A percentile compares a stretch with the other conserved stretches of the same genome.
Conservation (phyloP, 805 yeast genomes). For the Candida tammaniensis region DNA sequence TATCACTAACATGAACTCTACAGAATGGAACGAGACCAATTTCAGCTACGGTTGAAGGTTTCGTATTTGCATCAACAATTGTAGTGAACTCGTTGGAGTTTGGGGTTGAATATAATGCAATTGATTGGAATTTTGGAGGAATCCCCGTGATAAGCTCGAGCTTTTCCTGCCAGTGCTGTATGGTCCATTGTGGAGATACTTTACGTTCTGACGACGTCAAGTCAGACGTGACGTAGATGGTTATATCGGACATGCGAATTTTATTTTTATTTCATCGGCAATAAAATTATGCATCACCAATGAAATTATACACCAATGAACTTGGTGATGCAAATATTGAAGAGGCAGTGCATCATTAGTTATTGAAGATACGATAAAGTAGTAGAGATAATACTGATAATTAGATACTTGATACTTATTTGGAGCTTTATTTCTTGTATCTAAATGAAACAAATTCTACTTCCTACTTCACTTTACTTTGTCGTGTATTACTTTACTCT, state of each 20-base stretch:
- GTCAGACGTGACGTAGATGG: conserved; percentile 58
- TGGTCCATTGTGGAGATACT: conserved; percentile 59
- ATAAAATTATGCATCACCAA: too few relatives aligned
- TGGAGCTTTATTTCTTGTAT: too few relatives aligned
- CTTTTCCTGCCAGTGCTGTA: conserved; percentile 49
- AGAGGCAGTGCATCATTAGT: too few relatives aligned
- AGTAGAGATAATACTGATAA: too few relatives aligned
- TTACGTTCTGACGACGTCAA: conserved; percentile 70
- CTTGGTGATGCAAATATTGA: too few relatives aligned
- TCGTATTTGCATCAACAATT: conserved; percentile 1
- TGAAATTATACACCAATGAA: too few relatives aligned
- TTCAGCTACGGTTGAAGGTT: conserved; percentile 16
- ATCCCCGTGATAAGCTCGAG: conserved; percentile 76
- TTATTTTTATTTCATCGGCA: too few relatives aligned
- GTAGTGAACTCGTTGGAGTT: conserved; percentile 34
- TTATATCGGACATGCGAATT: conserved; percentile 46
- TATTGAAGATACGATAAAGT: too few relatives aligned
- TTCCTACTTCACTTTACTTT: too few relatives aligned
- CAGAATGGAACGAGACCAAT: conserved; percentile 37
- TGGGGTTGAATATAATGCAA: conserved; percentile 44
- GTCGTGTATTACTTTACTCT: too few relatives aligned
- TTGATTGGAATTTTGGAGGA: conserved; percentile 52
- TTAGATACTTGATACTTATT: too few relatives aligned
- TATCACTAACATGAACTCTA: conserved; percentile 58
- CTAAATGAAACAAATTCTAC: too few relatives aligned